Percentiles rank a stretch among this genome's conserved stretches.
phyloP scores from a whole-genome alignment of 768 basidiomycete species.

The Rhizopogon vinicolor region DNA sequence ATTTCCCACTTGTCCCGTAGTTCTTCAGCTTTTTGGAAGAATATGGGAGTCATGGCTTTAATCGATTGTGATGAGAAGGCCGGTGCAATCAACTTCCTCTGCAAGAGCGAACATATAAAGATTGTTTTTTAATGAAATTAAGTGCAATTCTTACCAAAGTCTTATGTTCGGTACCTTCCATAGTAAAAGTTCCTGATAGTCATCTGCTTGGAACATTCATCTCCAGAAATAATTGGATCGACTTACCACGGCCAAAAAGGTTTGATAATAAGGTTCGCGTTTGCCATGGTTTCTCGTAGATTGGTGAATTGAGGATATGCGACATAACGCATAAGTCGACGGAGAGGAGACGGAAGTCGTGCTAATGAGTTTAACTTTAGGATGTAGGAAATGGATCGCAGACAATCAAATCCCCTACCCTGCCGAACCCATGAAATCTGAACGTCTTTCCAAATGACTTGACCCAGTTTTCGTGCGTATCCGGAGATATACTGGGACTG shows the following conservation, averaged over 20 bases:
- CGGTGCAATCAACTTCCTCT: conserved; percentile 45
- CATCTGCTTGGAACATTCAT: background rate
- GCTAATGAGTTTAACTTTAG: conserved; percentile 22
- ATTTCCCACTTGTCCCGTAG: conserved; percentile 40
- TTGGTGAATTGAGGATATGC: conserved; percentile 43
- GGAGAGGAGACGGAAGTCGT: conserved; percentile 51
- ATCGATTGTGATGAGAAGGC: conserved; percentile 45
- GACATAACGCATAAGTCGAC: conserved; percentile 45
- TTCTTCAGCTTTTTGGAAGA: conserved; percentile 49
- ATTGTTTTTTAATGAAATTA: background rate
- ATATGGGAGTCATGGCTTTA: conserved; percentile 40
- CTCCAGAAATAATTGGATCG: background rate
- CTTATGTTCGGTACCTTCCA: conserved; percentile 48
- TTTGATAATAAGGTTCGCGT: conserved; percentile 43
- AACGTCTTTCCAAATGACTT: conserved; percentile 46
- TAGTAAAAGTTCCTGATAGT: conserved; percentile 41
- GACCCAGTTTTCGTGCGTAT: conserved; percentile 40
- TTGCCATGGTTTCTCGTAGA: conserved; percentile 56
- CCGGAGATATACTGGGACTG: conserved; percentile 40
- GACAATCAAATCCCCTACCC: conserved; percentile 22
- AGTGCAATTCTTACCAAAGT: conserved; percentile 26
- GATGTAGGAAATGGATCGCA: background rate
- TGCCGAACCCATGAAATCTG: conserved; percentile 51
- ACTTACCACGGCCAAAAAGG: conserved; percentile 44
- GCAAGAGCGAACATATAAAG: background rate